A percentile compares a stretch with the other conserved stretches of the same genome.
Evolutionary conservation across 441 rosid genomes (phyloP).

Genomic region (Eruca vesicaria): DNA sequence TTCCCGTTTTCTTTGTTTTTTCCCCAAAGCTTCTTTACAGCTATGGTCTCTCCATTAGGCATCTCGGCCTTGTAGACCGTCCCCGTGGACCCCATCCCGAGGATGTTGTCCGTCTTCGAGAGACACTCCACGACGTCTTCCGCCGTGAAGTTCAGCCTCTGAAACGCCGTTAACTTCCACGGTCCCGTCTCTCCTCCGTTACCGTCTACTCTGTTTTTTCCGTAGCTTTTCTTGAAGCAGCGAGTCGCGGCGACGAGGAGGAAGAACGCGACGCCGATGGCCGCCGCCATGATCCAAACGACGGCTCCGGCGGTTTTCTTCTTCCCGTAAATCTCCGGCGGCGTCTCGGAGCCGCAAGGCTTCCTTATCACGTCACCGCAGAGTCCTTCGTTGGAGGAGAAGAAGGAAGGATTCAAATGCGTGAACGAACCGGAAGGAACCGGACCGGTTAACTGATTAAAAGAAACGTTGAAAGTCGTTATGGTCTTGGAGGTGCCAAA

Average conservation of each 20-base stretch:
- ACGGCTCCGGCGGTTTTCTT: slow-evolving; percentile 77
- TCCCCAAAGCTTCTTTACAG: slow-evolving; percentile 92
- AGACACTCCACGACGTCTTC: slow-evolving; percentile 81
- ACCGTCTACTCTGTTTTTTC: slow-evolving; percentile 23
- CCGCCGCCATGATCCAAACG: slow-evolving; percentile 87
- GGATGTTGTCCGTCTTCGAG: slow-evolving; percentile 59
- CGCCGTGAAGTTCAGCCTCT: slow-evolving; percentile 77
- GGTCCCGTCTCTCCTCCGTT: slow-evolving; percentile 68
- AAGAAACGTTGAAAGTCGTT: slow-evolving; percentile 81
- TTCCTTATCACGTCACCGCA: slow-evolving; percentile 63
- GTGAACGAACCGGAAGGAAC: slow-evolving; percentile 71
- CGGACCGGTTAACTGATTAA: slow-evolving; percentile 65
- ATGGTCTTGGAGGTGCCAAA: slow-evolving; percentile 76
- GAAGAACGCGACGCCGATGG: slow-evolving; percentile 69
- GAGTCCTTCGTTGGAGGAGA: slow-evolving; percentile 69
- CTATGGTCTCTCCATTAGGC: slow-evolving; percentile 91
- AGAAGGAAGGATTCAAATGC: slow-evolving; percentile 75
- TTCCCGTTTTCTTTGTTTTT: slow-evolving; percentile 63
- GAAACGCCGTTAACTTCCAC: slow-evolving; percentile 93
- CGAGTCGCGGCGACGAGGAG: slow-evolving; percentile 72
- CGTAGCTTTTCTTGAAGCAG: slow-evolving; percentile 59
- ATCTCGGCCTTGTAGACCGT: slow-evolving; percentile 89
- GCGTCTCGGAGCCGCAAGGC: slow-evolving; percentile 52
- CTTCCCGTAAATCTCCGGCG: slow-evolving; percentile 26
- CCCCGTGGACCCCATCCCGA: slow-evolving; percentile 94